Conservation (phyloP, 495 filamentous ascomycete genomes). For the Polyplosphaeria fusca region DNA sequence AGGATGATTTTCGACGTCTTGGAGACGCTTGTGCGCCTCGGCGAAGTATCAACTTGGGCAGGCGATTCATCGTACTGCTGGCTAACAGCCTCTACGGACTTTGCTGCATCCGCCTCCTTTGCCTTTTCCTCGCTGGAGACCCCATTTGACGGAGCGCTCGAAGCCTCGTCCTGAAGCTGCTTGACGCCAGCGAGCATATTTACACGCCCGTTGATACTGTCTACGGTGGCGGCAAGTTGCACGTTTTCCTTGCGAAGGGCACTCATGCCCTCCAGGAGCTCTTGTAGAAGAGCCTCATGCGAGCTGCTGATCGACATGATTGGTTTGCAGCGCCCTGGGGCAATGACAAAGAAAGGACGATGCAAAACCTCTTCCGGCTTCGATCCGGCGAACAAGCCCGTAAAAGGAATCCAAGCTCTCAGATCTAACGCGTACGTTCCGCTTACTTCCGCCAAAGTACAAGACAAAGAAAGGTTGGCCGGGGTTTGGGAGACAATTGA, state of each 20-base stretch:
- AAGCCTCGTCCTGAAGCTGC: conserved; percentile 49
- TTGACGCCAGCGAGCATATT: conserved; percentile 58
- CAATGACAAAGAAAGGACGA: too few relatives aligned
- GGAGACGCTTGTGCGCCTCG: conserved; percentile 32
- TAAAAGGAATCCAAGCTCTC: too few relatives aligned
- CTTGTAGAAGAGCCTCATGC: conserved; percentile 43
- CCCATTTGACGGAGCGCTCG: conserved; percentile 34
- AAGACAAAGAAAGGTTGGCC: too few relatives aligned
- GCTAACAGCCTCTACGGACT: conserved; percentile 27
- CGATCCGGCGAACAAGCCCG: too few relatives aligned
- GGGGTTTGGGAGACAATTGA: too few relatives aligned
- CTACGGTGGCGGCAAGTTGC: conserved; percentile 59
- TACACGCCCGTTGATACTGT: conserved; percentile 63
- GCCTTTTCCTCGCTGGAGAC: conserved; percentile 6
- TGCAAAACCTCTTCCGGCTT: too few relatives aligned
- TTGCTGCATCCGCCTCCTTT: conserved; percentile 24
- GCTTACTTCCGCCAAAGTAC: too few relatives aligned
- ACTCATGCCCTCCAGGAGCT: conserved; percentile 53
- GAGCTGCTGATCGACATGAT: conserved; percentile 26
- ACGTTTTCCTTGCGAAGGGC: conserved; percentile 56
- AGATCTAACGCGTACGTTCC: too few relatives aligned
- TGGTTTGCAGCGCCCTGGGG: too few relatives aligned
- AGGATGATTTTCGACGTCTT: conserved; percentile 66
- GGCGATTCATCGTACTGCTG: conserved; percentile 31
- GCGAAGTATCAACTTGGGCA: conserved; percentile 18